Conservation (phyloP, 768 basidiomycete species). For the Rhodocollybia butyracea region DNA sequence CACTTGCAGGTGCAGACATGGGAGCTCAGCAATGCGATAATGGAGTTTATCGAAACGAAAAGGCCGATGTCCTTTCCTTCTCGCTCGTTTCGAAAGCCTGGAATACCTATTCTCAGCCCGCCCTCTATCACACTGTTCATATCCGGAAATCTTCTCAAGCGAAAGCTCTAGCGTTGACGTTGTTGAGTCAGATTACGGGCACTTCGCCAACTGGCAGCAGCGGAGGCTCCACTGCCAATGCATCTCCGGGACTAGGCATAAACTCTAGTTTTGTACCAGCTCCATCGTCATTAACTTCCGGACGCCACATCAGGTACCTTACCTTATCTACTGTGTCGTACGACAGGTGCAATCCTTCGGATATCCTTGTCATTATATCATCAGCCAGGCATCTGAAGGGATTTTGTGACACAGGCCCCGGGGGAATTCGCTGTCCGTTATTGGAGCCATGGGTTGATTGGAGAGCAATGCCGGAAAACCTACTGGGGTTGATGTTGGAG, state of each 20-base stretch:
- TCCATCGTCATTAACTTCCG: background rate
- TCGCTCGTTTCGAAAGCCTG: conserved; percentile 3
- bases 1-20: background rate
- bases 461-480: background rate
- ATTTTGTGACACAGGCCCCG: background rate
- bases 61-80: background rate
- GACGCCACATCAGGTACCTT: background rate
- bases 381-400: background rate
- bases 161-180: conserved; percentile 4
- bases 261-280: background rate
- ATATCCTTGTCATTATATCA: background rate
- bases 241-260: background rate
- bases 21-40: too few species aligned
- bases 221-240: too few species aligned
- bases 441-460: background rate
- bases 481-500: background rate
- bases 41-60: too few species aligned
- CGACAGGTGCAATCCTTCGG: conserved; percentile 2
- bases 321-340: background rate
- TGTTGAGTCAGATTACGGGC: background rate
- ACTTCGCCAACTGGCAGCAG: too few species aligned
- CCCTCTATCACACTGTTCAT: conserved; percentile 1
- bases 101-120: conserved; percentile 5
- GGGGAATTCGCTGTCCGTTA: background rate
- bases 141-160: conserved; percentile 4